Evolutionary conservation across 2,329 filamentous ascomycete genomes (phyloP).

Genomic region (Ophiostoma australiae): DNA sequence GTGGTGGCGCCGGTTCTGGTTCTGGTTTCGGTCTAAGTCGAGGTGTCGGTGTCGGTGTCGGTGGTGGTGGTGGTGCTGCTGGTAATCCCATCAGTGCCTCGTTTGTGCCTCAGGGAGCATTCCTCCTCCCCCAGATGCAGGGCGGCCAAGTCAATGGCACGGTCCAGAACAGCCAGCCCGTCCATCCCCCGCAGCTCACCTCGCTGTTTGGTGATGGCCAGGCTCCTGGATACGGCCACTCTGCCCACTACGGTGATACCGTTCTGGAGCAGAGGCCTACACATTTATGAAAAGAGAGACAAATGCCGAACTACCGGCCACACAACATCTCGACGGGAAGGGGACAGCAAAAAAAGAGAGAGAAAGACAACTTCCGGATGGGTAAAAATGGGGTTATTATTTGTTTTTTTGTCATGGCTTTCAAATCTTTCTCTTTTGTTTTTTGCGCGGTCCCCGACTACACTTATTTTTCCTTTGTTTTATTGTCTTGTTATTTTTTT

Average conservation of each 20-base stretch:
- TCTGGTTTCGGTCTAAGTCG: constrained; percentile 2
- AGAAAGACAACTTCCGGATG: constrained; percentile 10
- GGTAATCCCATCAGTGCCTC: background rate
- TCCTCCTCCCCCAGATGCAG: background rate
- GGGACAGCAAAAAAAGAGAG: constrained; percentile 3
- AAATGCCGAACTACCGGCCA: background rate
- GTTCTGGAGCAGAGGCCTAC: background rate
- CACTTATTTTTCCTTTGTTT: constrained; percentile 5
- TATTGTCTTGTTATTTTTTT: constrained; percentile 16
- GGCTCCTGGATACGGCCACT: background rate
- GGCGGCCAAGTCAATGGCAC: background rate
- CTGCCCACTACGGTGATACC: constrained; percentile 10
- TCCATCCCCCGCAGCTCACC: background rate
- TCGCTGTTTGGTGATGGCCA: background rate
- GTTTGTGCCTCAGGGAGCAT: constrained; percentile 5
- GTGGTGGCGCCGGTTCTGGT: constrained; percentile 12
- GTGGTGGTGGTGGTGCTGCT: constrained; percentile 1
- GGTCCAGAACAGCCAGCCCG: background rate
- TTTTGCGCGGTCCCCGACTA: background rate
- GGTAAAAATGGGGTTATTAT: constrained; percentile 11
- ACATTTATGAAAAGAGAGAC: background rate
- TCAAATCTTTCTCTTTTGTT: background rate
- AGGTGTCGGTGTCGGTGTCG: background rate
- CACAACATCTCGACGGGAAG: background rate
- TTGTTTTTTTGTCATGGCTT: constrained; percentile 13